These are phyloP conservation scores for Citrus trifoliata DNA, from an alignment of 345 rosid genomes.

Conservation along the genomic window DNA sequence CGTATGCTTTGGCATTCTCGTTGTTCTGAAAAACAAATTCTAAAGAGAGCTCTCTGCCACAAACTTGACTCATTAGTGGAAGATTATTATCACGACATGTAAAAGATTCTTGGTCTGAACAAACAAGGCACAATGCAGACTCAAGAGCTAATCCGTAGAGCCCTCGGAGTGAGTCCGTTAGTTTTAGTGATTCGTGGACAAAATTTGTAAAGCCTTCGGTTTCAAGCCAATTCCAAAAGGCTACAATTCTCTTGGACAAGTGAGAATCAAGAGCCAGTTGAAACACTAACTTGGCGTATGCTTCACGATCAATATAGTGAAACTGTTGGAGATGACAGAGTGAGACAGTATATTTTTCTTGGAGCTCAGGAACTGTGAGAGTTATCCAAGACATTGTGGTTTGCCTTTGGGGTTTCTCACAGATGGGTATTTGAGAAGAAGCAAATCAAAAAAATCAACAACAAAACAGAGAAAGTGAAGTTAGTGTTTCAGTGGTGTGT, in stretches of 20 bases:
- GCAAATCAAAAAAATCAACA: background rate
- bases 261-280: background rate
- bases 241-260: constrained; percentile 13
- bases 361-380: too few relatives aligned
- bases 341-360: background rate
- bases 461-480: background rate
- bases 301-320: constrained; percentile 28
- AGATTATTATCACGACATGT: background rate
- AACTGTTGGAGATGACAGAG: constrained; percentile 10
- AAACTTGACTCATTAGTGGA: constrained; percentile 8
- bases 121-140: constrained; percentile 6
- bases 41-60: background rate
- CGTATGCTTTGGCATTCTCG: background rate
- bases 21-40: background rate
- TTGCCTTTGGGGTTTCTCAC: background rate
- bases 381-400: too few relatives aligned
- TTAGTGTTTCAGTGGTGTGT: background rate
- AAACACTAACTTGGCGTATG: constrained; percentile 8
- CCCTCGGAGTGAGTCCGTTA: background rate
- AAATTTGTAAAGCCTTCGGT: constrained; percentile 13
- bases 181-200: background rate
- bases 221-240: constrained; percentile 40
- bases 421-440: background rate
- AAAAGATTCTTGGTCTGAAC: background rate
- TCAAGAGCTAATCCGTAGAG: constrained; percentile 7